Percentiles rank a stretch among this genome's conserved stretches.
Evolutionary conservation across 768 basidiomycete species (phyloP).

Genomic region (Dendrothele bispora): DNA sequence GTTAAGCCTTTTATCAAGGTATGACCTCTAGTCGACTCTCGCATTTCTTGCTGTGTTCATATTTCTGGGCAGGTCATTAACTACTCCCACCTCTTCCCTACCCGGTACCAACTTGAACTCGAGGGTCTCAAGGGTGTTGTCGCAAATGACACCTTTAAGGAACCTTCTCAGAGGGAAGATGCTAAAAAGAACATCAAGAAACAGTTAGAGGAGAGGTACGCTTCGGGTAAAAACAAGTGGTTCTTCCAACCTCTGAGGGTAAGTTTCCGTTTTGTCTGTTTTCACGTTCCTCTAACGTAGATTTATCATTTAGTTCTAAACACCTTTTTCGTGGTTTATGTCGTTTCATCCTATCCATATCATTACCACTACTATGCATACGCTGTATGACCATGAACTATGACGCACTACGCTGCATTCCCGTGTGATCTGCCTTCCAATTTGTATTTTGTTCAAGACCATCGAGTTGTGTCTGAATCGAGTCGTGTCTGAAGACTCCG

Average conservation of each 20-base stretch:
- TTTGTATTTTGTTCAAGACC: no score
- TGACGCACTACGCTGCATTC: no score
- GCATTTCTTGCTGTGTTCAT: neutral
- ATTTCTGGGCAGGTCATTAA: slow-evolving; percentile 83
- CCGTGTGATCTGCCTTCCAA: no score
- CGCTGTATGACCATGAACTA: no score
- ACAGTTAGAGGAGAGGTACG: slow-evolving; percentile 93
- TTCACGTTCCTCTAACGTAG: neutral
- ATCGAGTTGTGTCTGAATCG: no score
- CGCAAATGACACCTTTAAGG: slow-evolving; percentile 90
- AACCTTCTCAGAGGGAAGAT: slow-evolving; percentile 92
- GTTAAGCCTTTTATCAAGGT: slow-evolving; percentile 78
- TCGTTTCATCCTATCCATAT: no score
- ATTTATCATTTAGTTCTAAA: neutral
- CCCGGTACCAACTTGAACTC: slow-evolving; percentile 96
- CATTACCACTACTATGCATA: no score
- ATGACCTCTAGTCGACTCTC: neutral
- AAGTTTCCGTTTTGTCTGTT: slow-evolving; percentile 22
- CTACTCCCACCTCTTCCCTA: slow-evolving; percentile 99
- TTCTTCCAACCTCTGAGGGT: slow-evolving; percentile 90
- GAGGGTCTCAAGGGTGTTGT: slow-evolving; percentile 91
- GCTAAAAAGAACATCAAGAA: slow-evolving; percentile 97
- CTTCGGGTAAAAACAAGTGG: slow-evolving; percentile 95
- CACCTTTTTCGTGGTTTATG: neutral
- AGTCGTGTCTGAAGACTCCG: no score